phyloP scores from a whole-genome alignment of 1,284 basidiomycete species.

The Xerocomus nothofagi region DNA sequence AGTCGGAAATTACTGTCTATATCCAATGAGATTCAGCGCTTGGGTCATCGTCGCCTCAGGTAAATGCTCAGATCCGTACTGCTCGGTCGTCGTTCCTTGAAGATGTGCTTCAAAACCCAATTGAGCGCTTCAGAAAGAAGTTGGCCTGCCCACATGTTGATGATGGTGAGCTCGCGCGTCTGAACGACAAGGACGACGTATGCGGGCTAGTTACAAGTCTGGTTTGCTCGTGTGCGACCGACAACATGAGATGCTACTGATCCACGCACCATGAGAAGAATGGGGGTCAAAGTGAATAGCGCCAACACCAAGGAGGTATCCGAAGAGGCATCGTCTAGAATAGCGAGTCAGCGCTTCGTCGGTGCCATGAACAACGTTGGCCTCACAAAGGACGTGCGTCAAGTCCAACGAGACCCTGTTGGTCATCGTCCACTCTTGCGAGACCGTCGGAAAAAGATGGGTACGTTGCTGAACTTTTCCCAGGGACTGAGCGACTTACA shows the following conservation, averaged over 20 bases:
- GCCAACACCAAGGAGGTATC: constrained; percentile 62
- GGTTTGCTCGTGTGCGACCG: constrained; percentile 5
- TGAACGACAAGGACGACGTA: constrained; percentile 76
- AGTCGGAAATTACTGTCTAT: constrained; percentile 24
- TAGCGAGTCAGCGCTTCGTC: constrained; percentile 2
- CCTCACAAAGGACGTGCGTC: constrained; percentile 67
- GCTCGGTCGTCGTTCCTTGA: constrained; percentile 71
- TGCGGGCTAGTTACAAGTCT: constrained; percentile 52
- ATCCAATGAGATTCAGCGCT: constrained; percentile 1
- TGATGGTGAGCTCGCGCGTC: constrained; percentile 74
- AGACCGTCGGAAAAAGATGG: too few relatives aligned
- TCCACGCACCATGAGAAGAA: constrained; percentile 66
- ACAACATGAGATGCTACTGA: neutral
- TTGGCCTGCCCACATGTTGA: constrained; percentile 84
- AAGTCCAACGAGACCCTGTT: constrained; percentile 52
- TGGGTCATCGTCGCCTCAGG: neutral
- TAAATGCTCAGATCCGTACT: constrained; percentile 41
- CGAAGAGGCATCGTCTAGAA: constrained; percentile 66
- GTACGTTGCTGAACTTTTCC: too few relatives aligned
- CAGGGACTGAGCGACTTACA: too few relatives aligned
- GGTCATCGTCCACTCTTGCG: constrained; percentile 13
- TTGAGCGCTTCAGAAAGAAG: constrained; percentile 74
- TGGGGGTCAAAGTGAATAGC: constrained; percentile 71
- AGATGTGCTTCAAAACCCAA: constrained; percentile 63
- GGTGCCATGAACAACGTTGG: too few relatives aligned